Evolutionary conservation across 2,329 filamentous ascomycete genomes (phyloP).

Genomic region (Acephala macrosclerotiorum): DNA sequence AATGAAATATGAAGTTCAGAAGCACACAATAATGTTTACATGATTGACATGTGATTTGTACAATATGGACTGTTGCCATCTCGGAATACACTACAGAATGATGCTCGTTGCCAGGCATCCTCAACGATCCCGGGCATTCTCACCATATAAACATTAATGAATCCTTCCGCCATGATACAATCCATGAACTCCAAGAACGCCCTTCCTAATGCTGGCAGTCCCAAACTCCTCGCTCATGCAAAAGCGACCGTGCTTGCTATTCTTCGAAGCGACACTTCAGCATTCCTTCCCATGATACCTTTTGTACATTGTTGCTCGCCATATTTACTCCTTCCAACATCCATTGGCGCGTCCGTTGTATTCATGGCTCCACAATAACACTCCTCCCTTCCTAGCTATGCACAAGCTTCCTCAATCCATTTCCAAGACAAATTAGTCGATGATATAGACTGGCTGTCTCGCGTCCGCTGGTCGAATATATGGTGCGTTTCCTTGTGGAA

Average conservation of each 20-base stretch:
- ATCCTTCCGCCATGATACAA: background rate
- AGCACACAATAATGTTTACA: background rate
- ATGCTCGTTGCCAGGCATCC: background rate
- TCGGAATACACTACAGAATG: background rate
- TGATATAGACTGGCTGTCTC: conserved; percentile 33
- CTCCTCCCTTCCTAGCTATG: background rate
- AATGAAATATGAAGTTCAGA: background rate
- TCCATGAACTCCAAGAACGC: conserved; percentile 2
- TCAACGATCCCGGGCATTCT: background rate
- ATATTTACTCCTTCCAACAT: background rate
- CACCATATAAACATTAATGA: background rate
- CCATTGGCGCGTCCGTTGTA: background rate
- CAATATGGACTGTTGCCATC: background rate
- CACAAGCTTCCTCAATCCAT: background rate
- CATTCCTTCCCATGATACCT: background rate
- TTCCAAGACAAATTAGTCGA: conserved; percentile 21
- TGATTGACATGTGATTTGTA: conserved; percentile 5
- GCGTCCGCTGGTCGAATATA: conserved; percentile 25
- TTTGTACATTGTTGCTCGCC: background rate
- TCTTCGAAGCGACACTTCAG: background rate
- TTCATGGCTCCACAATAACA: background rate
- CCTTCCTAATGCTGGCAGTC: background rate
- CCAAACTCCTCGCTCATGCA: conserved; percentile 25
- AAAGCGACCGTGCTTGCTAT: background rate
- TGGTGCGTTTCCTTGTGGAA: conserved; percentile 11